Percentiles rank a stretch among this genome's conserved stretches.
Conservation (phyloP, 768 basidiomycete genomes). For the Suillus placidus region DNA sequence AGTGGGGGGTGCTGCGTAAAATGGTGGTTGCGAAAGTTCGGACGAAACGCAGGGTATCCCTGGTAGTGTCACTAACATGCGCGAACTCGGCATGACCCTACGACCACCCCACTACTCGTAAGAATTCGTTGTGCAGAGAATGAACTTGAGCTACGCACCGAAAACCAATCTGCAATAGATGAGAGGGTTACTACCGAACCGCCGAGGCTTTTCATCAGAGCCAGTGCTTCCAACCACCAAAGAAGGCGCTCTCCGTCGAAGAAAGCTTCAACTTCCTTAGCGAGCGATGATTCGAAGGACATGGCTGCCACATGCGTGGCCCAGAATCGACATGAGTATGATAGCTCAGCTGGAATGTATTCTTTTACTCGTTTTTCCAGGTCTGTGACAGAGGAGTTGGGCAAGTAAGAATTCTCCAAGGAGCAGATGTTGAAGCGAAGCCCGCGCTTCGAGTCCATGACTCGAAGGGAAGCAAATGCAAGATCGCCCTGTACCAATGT, state of each 20-base stretch:
- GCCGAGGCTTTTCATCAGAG: constrained; percentile 22
- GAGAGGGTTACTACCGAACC: neutral
- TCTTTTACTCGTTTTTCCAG: constrained; percentile 15
- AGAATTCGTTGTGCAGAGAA: neutral
- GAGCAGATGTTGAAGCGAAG: constrained; percentile 18
- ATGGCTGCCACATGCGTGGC: constrained; percentile 29
- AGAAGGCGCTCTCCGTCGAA: constrained; percentile 18
- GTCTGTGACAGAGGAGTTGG: constrained; percentile 25
- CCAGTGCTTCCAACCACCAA: neutral
- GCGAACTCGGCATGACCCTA: constrained; percentile 8
- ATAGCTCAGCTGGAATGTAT: constrained; percentile 27
- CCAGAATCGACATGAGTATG: constrained; percentile 38
- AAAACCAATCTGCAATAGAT: neutral
- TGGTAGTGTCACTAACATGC: neutral
- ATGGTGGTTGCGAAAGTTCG: constrained; percentile 15
- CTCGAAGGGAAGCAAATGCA: constrained; percentile 21
- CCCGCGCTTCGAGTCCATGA: constrained; percentile 24
- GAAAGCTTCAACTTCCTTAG: constrained; percentile 23
- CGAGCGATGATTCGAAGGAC: constrained; percentile 1
- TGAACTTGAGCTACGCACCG: neutral
- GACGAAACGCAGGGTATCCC: constrained; percentile 18
- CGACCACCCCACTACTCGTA: neutral
- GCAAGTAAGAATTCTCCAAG: constrained; percentile 29
- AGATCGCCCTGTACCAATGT: constrained; percentile 2
- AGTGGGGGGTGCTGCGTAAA: constrained; percentile 24